Evolutionary conservation across 305 asterid species (phyloP), one percentile per base, ranked within the genome.

Genomic region (Rubia balearica): DNA sequence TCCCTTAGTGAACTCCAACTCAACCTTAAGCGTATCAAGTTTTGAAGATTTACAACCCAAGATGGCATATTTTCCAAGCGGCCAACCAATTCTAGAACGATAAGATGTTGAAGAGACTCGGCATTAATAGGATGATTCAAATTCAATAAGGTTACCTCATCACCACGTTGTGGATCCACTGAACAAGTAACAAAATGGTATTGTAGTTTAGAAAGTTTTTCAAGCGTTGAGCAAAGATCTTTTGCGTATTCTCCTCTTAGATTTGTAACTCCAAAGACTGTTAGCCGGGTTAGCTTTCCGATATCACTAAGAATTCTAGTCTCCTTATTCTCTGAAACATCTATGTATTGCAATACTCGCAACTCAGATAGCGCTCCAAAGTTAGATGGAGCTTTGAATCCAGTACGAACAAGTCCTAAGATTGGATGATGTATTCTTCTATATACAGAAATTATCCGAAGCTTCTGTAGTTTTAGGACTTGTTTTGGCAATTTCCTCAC

Each of bases 21-120:
- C 8, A 74, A 24, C 4, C 0, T 0, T 7, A 76, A 11, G 8
- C 3, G 11, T 1, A 53, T 19, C 49, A 80, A 46, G 4, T 65
- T 67, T 0, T 55, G 69, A 60, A 70, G 76, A 24, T 62, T 66
- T 27, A 67, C 4, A 22, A 76, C 3, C 83, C 81, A 80, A 22
- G 36, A 61, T 7, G 81, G 83, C 17, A 76, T 33, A 19, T 46
- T 73, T 19, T 66, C 71, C 11, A 80, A n/a, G 22, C 55, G 33
- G 0, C 76, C 77, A 19, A 17, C 2, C 3, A 76, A 68, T 0
- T 0, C 0, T 64, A 71, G 56, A 3, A 13, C 2, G 3, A 24
- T 67, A 57, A 80, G 73, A 40, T 27, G 9, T 16, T 46, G 76
- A 7, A 30, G 70, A 61, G 11, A 19, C 0, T 14, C 13, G 8